phyloP scores from a whole-genome alignment of 306 rosid species.

The Glycine soja region DNA sequence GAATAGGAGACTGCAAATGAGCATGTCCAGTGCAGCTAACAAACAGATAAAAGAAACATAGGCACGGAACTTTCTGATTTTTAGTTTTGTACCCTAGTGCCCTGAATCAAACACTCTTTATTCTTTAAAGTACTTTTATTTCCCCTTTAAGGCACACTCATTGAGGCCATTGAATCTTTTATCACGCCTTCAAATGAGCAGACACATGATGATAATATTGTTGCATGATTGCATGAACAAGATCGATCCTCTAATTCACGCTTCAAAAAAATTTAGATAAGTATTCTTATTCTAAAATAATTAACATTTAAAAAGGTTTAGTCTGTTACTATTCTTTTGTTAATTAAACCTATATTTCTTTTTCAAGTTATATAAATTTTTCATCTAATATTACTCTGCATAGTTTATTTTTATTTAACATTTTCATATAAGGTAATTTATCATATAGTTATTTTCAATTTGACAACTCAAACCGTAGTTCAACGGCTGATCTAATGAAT shows the following conservation, averaged over 20 bases:
- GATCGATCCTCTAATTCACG: neutral
- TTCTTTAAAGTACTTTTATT: slow-evolving; percentile 3
- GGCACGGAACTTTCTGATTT: neutral
- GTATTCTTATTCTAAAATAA: no score
- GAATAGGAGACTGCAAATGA: neutral
- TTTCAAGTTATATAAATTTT: no score
- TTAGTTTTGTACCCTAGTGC: neutral
- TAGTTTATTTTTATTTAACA: no score
- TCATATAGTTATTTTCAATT: no score
- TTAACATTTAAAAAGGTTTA: no score
- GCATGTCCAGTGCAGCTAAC: neutral
- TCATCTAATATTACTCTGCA: no score
- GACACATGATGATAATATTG: neutral
- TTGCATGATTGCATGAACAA: neutral
- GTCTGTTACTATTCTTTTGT: no score
- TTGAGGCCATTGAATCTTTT: neutral
- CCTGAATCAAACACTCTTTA: neutral
- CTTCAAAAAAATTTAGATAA: neutral
- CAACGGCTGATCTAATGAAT: no score
- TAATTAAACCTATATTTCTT: no score
- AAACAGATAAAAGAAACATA: neutral
- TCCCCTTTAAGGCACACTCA: slow-evolving; percentile 19
- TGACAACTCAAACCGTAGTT: no score
- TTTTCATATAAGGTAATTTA: no score
- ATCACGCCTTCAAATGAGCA: slow-evolving; percentile 39